A percentile compares a stretch with the other conserved stretches of the same genome.
phyloP scores from a whole-genome alignment of 2,329 filamentous ascomycete genomes.

The Botrytis elliptica region DNA sequence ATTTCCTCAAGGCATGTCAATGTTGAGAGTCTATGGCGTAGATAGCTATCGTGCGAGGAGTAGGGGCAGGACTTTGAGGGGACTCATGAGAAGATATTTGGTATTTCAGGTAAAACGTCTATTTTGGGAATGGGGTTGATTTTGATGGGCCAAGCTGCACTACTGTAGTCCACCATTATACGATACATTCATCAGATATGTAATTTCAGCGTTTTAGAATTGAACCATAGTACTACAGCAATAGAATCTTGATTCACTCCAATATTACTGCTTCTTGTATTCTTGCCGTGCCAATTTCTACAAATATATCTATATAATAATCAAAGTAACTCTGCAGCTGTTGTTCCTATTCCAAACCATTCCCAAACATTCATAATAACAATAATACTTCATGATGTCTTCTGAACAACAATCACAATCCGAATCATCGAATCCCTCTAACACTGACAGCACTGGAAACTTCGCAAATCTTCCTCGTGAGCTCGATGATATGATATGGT shows the following conservation, averaged over 20 bases:
- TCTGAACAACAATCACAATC: background rate
- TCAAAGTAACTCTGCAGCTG: background rate
- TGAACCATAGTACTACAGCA: background rate
- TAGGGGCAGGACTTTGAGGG: background rate
- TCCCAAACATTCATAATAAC: background rate
- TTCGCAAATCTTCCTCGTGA: background rate
- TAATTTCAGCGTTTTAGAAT: too few relatives aligned
- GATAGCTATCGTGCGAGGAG: background rate
- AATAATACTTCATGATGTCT: background rate
- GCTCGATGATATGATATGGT: background rate
- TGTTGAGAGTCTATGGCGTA: background rate
- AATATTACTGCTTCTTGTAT: background rate
- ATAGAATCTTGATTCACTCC: background rate
- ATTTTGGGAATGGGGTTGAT: background rate
- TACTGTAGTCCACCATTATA: accelerated
- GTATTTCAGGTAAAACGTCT: background rate
- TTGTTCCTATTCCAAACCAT: background rate
- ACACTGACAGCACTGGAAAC: background rate
- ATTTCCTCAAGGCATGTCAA: background rate
- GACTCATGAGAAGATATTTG: too few relatives aligned
- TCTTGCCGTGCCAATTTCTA: background rate
- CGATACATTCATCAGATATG: background rate
- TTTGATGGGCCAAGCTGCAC: background rate
- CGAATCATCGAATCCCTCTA: background rate
- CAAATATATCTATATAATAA: background rate